phyloP scores from a whole-genome alignment of 78 protist genomes.

The Dictyostelium citrinum region DNA sequence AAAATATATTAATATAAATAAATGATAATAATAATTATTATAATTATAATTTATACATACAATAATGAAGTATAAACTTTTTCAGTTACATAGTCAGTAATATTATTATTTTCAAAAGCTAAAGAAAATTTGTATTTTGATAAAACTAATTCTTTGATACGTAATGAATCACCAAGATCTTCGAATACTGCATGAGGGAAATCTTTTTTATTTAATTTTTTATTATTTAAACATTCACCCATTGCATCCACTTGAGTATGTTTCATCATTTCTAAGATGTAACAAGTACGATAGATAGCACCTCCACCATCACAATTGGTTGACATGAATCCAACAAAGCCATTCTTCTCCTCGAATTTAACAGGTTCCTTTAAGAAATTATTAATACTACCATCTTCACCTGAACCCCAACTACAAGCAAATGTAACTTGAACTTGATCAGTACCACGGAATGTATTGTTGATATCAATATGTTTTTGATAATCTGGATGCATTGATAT shows the following conservation, averaged over 20 bases:
- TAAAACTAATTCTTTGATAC: constrained; percentile 31
- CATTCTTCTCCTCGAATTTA: not conserved
- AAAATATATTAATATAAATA: not conserved
- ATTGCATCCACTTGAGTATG: constrained; percentile 22
- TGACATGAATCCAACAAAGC: constrained; percentile 47
- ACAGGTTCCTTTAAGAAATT: not conserved
- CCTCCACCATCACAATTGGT: constrained; percentile 63
- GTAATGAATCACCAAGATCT: constrained; percentile 40
- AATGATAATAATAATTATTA: not conserved
- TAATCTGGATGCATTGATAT: not conserved
- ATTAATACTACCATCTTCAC: constrained; percentile 26
- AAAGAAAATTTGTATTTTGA: constrained; percentile 30
- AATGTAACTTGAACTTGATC: constrained; percentile 26
- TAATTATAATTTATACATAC: not conserved
- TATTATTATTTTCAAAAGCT: constrained; percentile 58
- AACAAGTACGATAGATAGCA: constrained; percentile 59
- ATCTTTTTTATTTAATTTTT: constrained; percentile 16
- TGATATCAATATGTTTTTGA: constrained; percentile 26
- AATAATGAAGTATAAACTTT: constrained; percentile 51
- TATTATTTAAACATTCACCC: constrained; percentile 43
- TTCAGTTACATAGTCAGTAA: constrained; percentile 59
- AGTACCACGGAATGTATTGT: not conserved
- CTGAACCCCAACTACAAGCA: constrained; percentile 51
- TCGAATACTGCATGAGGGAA: constrained; percentile 2
- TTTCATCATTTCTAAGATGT: constrained; percentile 18